phyloP scores from a whole-genome alignment of 2,329 filamentous ascomycete genomes.

The Colletotrichum lindemuthianum region DNA sequence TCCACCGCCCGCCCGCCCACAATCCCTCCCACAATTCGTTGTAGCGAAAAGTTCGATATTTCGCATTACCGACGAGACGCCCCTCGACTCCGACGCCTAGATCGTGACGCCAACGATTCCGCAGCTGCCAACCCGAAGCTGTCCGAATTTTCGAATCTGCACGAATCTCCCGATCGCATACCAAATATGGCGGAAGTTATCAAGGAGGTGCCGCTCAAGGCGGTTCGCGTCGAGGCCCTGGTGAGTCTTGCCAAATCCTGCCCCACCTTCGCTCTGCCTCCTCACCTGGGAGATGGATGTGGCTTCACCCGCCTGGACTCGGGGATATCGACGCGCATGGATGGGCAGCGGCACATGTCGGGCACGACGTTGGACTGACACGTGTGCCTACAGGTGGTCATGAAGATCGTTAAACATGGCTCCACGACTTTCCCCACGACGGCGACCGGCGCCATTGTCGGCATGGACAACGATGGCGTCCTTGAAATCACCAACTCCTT shows the following conservation, averaged over 20 bases:
- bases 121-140: conserved; percentile 41
- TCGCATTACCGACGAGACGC: conserved; percentile 40
- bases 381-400: conserved; percentile 74
- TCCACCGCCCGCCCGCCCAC: conserved; percentile 52
- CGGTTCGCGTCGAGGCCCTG: conserved; percentile 94
- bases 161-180: conserved; percentile 40
- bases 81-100: conserved; percentile 29
- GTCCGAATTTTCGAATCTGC: conserved; percentile 37
- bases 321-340: too few relatives aligned
- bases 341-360: conserved; percentile 7
- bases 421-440: conserved; percentile 87
- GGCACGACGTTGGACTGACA: conserved; percentile 31
- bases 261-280: conserved; percentile 47
- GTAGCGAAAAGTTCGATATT: conserved; percentile 56
- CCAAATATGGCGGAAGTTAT: conserved; percentile 66
- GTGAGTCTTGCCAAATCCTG: conserved; percentile 63
- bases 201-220: conserved; percentile 79
- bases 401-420: conserved; percentile 98
- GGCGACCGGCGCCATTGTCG: conserved; percentile 90
- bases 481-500: conserved; percentile 96
- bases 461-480: conserved; percentile 85
- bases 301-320: background rate
- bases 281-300: conserved; percentile 41
- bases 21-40: conserved; percentile 55
- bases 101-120: conserved; percentile 40